Evolutionary conservation across 1,139 yeast genomes (phyloP), one percentile per base, ranked within the genome.

Genomic region (Kodamaea sp.): DNA sequence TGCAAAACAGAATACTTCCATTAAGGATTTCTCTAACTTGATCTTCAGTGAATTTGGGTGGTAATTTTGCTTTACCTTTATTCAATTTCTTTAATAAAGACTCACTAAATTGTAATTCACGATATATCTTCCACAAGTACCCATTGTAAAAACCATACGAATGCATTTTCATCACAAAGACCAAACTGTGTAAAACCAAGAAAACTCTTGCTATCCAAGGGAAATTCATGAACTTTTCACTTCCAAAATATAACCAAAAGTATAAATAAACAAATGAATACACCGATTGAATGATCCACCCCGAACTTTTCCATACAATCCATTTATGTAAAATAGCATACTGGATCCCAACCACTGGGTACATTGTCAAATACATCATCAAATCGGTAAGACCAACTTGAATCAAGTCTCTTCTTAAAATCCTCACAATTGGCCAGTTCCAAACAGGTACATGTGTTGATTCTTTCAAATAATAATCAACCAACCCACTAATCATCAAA

Each of bases 181-280:
- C 97, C 39, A 87, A 67, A n/a, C 87, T 78, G 58, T 90, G 97
- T 41, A 90, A 67, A 42, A 86, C 73, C 45, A 90, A 63, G 53
- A 85, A 90, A 31, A 89, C 90, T 53, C 81, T 80, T 4, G 88
- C 96, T 38, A 89, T 83, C 97, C 97, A 90, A 3, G 90, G 87
- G 52, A 72, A 84, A 27, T 70, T 61, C 59, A 63, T 53, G 10
- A 47, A 47, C 41, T 62, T 56, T 32, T 63, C 62, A 32, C 80
- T 75, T 3, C 90, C 78, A 50, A 77, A 67, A 48, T 67, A 58
- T 31, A 79, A 54, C 68, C 71, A 75, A 50, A 74, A 79, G 30
- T 63, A 48, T 11, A 84, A 57, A 50, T 70, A 79, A 0, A 48
- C 46, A 2, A 77, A 43, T 49, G 84, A 90, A 57, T 74, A 84